phyloP scores from a whole-genome alignment of 768 basidiomycete species.

The Hydnomerulius pinastri region DNA sequence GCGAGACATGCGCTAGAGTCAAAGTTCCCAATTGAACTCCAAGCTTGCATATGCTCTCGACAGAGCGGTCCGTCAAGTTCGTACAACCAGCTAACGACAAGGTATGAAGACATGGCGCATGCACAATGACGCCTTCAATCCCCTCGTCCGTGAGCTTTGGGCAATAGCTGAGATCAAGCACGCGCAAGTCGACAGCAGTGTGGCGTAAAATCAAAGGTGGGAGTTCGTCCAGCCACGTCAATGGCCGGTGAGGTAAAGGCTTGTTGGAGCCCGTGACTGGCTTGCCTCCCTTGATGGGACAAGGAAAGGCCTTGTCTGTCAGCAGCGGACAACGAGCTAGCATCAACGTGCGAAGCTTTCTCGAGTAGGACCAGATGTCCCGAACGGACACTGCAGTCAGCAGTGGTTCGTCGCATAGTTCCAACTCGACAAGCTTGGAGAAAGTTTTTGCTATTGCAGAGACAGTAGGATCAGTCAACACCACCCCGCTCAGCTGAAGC shows the following conservation, averaged over 20 bases:
- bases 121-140: constrained; percentile 70
- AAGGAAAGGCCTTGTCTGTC: constrained; percentile 81
- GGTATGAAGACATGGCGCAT: constrained; percentile 76
- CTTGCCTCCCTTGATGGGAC: constrained; percentile 36
- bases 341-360: constrained; percentile 73
- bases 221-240: constrained; percentile 61
- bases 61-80: constrained; percentile 67
- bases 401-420: constrained; percentile 68
- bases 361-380: constrained; percentile 81
- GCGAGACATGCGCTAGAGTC: constrained; percentile 76
- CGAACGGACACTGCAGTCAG: constrained; percentile 70
- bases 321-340: constrained; percentile 76
- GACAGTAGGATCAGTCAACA: constrained; percentile 62
- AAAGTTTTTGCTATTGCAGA: constrained; percentile 74
- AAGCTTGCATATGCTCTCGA: constrained; percentile 69
- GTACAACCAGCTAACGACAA: constrained; percentile 79
- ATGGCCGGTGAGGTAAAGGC: constrained; percentile 56
- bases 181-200: constrained; percentile 70
- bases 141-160: constrained; percentile 70
- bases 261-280: constrained; percentile 39
- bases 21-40: constrained; percentile 78
- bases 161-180: constrained; percentile 78
- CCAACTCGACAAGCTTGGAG: constrained; percentile 78
- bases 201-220: constrained; percentile 65
- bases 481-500: constrained; percentile 69